Evolutionary conservation across 192 early-diverging fungal genomes (phyloP).

Genomic region (Geranomyces michiganensis): DNA sequence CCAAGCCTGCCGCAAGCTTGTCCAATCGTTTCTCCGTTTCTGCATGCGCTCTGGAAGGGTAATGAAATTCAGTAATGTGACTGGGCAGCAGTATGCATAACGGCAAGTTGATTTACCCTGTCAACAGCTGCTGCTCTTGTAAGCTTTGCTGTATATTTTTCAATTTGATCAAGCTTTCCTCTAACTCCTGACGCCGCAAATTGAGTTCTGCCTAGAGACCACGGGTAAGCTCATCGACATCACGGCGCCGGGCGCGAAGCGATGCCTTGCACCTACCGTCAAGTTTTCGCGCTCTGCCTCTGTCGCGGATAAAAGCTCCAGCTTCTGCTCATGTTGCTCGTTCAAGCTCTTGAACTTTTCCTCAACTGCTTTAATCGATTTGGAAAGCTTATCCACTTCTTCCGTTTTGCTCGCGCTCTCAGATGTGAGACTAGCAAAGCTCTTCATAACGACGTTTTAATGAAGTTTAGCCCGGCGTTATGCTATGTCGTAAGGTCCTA

Average conservation of each 20-base stretch:
- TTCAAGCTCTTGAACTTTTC: slow-evolving; percentile 39
- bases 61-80: background rate
- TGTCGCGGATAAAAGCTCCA: slow-evolving; percentile 40
- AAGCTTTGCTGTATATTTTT: slow-evolving; percentile 30
- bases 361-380: slow-evolving; percentile 42
- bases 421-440: slow-evolving; percentile 56
- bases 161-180: slow-evolving; percentile 23
- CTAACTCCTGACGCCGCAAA: slow-evolving; percentile 34
- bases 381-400: slow-evolving; percentile 43
- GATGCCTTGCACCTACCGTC: slow-evolving; percentile 21
- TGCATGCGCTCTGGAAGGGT: slow-evolving; percentile 36
- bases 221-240: too few species aligned
- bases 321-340: slow-evolving; percentile 37
- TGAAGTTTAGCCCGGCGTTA: background rate
- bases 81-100: slow-evolving; percentile 3
- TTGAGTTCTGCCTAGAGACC: slow-evolving; percentile 32
- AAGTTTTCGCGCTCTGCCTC: slow-evolving; percentile 30
- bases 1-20: slow-evolving; percentile 41
- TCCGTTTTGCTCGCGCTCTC: slow-evolving; percentile 56
- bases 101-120: slow-evolving; percentile 12
- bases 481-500: slow-evolving; percentile 20
- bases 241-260: too few species aligned
- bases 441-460: slow-evolving; percentile 43
- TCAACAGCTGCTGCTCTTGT: slow-evolving; percentile 41
- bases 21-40: slow-evolving; percentile 45